Evolutionary conservation across 768 basidiomycete genomes (phyloP).

Genomic region (Rhizopogon salebrosus): DNA sequence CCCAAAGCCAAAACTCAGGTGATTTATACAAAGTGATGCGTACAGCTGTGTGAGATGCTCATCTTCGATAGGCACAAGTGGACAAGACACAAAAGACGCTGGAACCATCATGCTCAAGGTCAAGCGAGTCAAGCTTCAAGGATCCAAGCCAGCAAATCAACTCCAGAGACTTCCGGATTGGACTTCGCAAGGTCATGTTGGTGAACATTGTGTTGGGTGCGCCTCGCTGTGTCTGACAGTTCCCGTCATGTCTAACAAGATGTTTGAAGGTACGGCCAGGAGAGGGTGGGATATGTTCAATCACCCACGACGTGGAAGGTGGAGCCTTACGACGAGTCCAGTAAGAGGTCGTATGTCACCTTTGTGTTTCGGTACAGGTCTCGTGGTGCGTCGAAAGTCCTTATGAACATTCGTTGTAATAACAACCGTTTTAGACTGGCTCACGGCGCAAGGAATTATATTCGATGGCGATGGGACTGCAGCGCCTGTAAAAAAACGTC

Average conservation of each 20-base stretch:
- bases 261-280: constrained; percentile 45
- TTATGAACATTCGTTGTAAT: background rate
- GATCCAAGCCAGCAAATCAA: constrained; percentile 36
- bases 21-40: constrained; percentile 4
- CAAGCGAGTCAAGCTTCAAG: constrained; percentile 24
- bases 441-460: constrained; percentile 49
- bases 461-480: constrained; percentile 22
- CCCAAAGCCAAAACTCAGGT: constrained; percentile 37
- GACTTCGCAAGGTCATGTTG: constrained; percentile 31
- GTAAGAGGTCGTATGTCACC: constrained; percentile 47
- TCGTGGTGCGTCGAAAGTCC: constrained; percentile 33
- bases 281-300: constrained; percentile 34
- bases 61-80: constrained; percentile 6
- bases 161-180: constrained; percentile 34
- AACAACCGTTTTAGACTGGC: constrained; percentile 34
- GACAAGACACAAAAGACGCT: constrained; percentile 29
- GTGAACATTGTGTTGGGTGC: constrained; percentile 46
- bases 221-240: constrained; percentile 5
- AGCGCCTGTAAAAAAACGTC: constrained; percentile 11
- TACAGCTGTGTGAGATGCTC: background rate
- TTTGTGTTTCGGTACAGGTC: constrained; percentile 66
- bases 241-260: constrained; percentile 3
- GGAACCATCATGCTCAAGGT: constrained; percentile 56
- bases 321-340: constrained; percentile 37
- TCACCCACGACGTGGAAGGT: constrained; percentile 50